Percentiles rank a stretch among this genome's conserved stretches.
Evolutionary conservation across 2,329 filamentous ascomycete species (phyloP).

Genomic region (Dothistroma pini): DNA sequence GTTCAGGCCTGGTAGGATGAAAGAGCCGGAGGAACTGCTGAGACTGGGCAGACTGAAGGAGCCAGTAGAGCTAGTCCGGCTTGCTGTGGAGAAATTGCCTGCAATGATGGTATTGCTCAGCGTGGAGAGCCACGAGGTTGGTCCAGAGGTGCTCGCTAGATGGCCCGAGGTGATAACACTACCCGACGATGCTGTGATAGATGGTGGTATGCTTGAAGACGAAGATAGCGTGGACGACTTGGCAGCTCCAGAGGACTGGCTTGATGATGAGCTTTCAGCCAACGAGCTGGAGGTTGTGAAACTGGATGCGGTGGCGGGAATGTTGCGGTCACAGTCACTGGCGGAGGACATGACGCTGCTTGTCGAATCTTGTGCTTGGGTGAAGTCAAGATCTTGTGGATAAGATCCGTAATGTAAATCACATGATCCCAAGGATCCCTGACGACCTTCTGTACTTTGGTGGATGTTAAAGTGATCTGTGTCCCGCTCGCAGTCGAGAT

Average conservation of each 20-base stretch:
- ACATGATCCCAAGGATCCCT: neutral
- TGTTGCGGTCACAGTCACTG: constrained; percentile 6
- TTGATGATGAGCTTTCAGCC: neutral
- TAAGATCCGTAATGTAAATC: neutral
- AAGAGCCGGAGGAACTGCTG: neutral
- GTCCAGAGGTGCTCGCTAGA: neutral
- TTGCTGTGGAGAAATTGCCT: neutral
- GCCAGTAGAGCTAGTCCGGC: too few relatives aligned
- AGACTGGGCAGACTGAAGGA: neutral
- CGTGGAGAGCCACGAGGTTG: neutral
- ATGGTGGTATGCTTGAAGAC: neutral
- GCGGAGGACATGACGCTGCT: neutral
- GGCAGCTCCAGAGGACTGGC: neutral
- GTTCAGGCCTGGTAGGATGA: neutral
- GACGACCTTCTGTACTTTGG: neutral
- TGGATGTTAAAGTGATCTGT: neutral
- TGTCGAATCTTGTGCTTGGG: neutral
- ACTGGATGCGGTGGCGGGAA: neutral
- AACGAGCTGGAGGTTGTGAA: neutral
- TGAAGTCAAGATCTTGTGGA: neutral
- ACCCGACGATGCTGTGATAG: neutral
- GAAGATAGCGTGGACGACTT: neutral
- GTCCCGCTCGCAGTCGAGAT: neutral
- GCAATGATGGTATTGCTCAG: neutral
- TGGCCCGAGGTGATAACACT: neutral